phyloP scores from a whole-genome alignment of 345 rosid genomes.

The Euclidium syriacum region DNA sequence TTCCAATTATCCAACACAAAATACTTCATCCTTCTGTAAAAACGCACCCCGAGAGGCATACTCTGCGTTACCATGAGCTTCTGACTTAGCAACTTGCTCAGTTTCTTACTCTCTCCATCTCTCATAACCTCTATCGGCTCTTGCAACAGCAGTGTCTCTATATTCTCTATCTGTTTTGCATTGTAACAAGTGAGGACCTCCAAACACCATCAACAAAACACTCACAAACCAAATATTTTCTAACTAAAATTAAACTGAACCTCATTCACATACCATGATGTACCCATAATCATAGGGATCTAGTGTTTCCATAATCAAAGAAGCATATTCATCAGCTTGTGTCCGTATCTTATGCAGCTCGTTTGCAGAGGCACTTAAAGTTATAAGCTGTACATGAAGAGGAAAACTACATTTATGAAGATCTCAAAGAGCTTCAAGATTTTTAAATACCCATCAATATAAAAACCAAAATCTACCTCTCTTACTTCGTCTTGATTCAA shows the following conservation, averaged over 20 bases:
- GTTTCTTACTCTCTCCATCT: conserved; percentile 44
- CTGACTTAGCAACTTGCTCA: conserved; percentile 69
- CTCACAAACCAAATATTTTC: too few species aligned
- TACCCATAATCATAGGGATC: conserved; percentile 63
- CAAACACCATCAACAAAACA: conserved; percentile 20
- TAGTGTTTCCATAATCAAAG: conserved; percentile 75
- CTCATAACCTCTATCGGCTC: conserved; percentile 39
- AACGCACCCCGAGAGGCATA: conserved; percentile 39
- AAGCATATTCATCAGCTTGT: conserved; percentile 75
- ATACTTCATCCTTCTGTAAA: conserved; percentile 36
- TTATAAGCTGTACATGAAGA: conserved; percentile 44
- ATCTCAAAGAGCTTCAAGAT: conserved; percentile 2
- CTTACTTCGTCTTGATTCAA: conserved; percentile 59
- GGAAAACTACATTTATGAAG: background rate
- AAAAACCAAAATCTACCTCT: conserved; percentile 36
- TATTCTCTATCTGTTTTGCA: conserved; percentile 47
- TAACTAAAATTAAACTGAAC: conserved; percentile 11
- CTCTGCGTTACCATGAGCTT: conserved; percentile 49
- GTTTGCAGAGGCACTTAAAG: conserved; percentile 74
- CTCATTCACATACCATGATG: conserved; percentile 56
- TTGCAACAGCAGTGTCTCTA: conserved; percentile 60
- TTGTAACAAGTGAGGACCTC: conserved; percentile 20
- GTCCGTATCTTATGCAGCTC: conserved; percentile 48
- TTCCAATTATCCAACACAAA: conserved; percentile 68
- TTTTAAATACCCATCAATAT: background rate